phyloP scores from a whole-genome alignment of 805 yeast genomes.

The Candida pseudoglaebosa region DNA sequence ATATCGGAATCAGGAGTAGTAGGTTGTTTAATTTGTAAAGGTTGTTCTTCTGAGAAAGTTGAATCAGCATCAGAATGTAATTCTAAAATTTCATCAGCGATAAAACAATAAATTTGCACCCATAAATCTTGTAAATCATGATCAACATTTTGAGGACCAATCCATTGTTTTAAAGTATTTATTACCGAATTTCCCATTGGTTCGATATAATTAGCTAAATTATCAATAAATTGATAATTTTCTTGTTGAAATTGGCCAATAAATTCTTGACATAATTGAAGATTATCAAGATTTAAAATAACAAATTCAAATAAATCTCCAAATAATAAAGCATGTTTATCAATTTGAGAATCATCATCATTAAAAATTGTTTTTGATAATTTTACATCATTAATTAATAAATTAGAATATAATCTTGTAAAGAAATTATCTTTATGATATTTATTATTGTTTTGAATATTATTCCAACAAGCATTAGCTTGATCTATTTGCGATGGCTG shows the following conservation, averaged over 20 bases:
- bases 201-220: constrained; percentile 31
- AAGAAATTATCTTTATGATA: constrained; percentile 29
- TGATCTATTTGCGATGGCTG: constrained; percentile 1
- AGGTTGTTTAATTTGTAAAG: constrained; percentile 7
- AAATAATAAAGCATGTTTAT: constrained; percentile 31
- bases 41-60: constrained; percentile 11
- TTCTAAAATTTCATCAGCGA: constrained; percentile 36
- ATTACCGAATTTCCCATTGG: constrained; percentile 39
- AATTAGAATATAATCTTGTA: constrained; percentile 28
- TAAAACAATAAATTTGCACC: constrained; percentile 36
- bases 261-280: constrained; percentile 26
- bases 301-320: constrained; percentile 32
- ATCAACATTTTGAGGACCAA: constrained; percentile 28
- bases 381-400: constrained; percentile 27
- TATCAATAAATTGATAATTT: constrained; percentile 21
- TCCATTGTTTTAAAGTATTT: constrained; percentile 33
- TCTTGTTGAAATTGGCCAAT: constrained; percentile 29
- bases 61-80: constrained; percentile 24
- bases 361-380: constrained; percentile 18
- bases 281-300: constrained; percentile 28
- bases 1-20: neutral
- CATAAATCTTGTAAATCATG: constrained; percentile 32
- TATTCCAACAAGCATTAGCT: constrained; percentile 33
- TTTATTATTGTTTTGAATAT: constrained; percentile 23
- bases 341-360: constrained; percentile 16